Base-by-base conservation (phyloP, 345 rosid species). In the Clausena lansium region DNA sequence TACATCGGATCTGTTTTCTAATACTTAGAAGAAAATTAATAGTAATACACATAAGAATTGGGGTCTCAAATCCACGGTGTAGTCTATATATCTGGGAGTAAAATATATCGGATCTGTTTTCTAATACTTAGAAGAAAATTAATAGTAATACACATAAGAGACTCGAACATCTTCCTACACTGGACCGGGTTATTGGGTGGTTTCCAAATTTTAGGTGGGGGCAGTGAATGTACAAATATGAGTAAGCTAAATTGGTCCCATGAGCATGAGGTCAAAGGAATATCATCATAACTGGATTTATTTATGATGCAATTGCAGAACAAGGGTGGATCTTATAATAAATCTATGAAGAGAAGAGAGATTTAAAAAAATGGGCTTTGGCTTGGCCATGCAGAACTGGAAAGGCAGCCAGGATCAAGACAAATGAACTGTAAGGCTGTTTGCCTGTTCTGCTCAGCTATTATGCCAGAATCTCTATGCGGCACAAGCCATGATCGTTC, bases 381-480 rank as follows among this genome's bases (percentile, higher is more conserved):
- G 5, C 17, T 70, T 25, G 58, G 25, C 33, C 63, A 52, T 38
- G 81, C 67, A 55, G 73, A 66, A 70, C 64, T 71, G 76, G 70
- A 77, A 45, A 78, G 57, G 73, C 39, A 54, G 65, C 35, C 17
- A 58, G 20, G 71, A 67, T 32, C 6, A 58, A 25, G 81, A 76
- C 83, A 68, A 73, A 17, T 77, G 69, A 80, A 75, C 70, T 71
- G 76, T 62, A 67, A 68, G 72, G 81, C 75, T 30, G 76, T 7
- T 65, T 33, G 45, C 33, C 33, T 41, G 6, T 17, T n/a, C 25
- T 47, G 9, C 36, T 50, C 24, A 13, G 54, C 20, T 27, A 63
- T 30, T 30, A 30, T 38, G 41, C 27, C 67, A 65, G 84, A 81
- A 81, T 79, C 81, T 74, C 79, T 36, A 82, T 45, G 77, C 0